These are phyloP conservation scores for Gremmenia infestans DNA, from an alignment of 2,329 filamentous ascomycete genomes.

Conservation along the genomic window DNA sequence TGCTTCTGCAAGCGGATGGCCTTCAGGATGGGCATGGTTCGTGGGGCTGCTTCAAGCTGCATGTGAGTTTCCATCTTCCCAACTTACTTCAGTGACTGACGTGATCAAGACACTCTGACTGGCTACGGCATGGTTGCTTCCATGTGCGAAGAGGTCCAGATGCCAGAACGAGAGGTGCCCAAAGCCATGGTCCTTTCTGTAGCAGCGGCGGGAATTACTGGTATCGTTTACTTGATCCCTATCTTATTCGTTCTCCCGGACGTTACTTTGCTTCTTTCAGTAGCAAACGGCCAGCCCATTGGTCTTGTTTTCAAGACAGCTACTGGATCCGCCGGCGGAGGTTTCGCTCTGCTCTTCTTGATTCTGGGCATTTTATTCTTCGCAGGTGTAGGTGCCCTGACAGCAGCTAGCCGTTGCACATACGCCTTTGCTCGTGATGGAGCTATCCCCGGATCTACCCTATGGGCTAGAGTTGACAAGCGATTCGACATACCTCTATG, in stretches of 20 bases:
- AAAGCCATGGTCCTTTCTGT: slow-evolving; percentile 68
- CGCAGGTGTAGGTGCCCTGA: slow-evolving; percentile 69
- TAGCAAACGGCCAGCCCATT: slow-evolving; percentile 70
- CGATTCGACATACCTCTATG: slow-evolving; percentile 64
- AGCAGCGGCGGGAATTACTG: slow-evolving; percentile 60
- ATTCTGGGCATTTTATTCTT: slow-evolving; percentile 74
- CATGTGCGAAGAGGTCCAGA: slow-evolving; percentile 70
- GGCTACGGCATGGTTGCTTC: slow-evolving; percentile 67
- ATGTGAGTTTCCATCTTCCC: slow-evolving; percentile 15
- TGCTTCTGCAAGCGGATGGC: slow-evolving; percentile 60
- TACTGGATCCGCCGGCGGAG: slow-evolving; percentile 54
- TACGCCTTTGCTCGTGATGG: slow-evolving; percentile 74
- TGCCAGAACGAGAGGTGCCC: slow-evolving; percentile 63
- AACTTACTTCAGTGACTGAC: slow-evolving; percentile 1
- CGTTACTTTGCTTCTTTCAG: slow-evolving; percentile 55
- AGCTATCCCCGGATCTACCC: slow-evolving; percentile 62
- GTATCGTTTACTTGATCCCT: slow-evolving; percentile 64
- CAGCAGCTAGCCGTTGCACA: slow-evolving; percentile 68
- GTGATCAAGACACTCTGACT: slow-evolving; percentile 49
- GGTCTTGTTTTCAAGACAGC: slow-evolving; percentile 70
- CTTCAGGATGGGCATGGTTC: slow-evolving; percentile 66
- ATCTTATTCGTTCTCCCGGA: slow-evolving; percentile 72
- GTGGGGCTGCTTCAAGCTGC: slow-evolving; percentile 62
- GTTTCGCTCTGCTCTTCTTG: slow-evolving; percentile 70
- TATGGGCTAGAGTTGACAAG: slow-evolving; percentile 63